Conservation (phyloP, 1,284 basidiomycete genomes). For the Mycena citricolor region DNA sequence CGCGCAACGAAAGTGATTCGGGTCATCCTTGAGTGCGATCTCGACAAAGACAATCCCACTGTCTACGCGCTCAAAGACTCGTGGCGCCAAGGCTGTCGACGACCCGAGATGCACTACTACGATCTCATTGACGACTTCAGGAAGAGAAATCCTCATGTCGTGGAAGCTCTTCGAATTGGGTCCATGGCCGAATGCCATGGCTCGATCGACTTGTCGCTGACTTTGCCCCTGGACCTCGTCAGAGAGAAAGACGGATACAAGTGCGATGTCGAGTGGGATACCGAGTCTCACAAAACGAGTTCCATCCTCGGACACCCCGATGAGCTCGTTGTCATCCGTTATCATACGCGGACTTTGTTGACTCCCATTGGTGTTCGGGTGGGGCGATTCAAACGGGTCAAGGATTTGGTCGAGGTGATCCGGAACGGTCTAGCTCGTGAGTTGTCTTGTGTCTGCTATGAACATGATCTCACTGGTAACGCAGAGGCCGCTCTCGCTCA, state of each 20-base stretch:
- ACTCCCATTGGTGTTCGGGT: conserved; percentile 13
- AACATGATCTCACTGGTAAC: background rate
- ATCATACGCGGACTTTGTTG: conserved; percentile 11
- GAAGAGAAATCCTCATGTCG: background rate
- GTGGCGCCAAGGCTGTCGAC: conserved; percentile 4
- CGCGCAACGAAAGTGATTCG: conserved; percentile 12
- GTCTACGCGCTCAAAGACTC: conserved; percentile 13
- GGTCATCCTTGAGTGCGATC: conserved; percentile 3
- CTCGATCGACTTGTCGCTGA: conserved; percentile 8
- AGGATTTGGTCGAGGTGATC: background rate
- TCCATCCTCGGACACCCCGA: too few species aligned
- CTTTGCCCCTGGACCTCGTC: too few species aligned
- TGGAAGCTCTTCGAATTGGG: too few species aligned
- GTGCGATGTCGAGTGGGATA: too few species aligned
- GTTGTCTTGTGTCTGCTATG: too few species aligned
- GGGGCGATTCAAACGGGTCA: background rate
- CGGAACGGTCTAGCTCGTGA: conserved; percentile 2
- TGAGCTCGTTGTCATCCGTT: conserved; percentile 3
- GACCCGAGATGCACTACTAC: conserved; percentile 13
- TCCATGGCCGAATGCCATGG: conserved; percentile 12
- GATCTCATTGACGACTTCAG: background rate
- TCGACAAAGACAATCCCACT: background rate
- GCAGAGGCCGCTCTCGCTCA: conserved; percentile 13
- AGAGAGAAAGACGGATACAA: too few species aligned
- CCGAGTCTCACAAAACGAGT: too few species aligned